phyloP scores from a whole-genome alignment of 768 basidiomycete genomes.

The Phaeotremella skinneri region DNA sequence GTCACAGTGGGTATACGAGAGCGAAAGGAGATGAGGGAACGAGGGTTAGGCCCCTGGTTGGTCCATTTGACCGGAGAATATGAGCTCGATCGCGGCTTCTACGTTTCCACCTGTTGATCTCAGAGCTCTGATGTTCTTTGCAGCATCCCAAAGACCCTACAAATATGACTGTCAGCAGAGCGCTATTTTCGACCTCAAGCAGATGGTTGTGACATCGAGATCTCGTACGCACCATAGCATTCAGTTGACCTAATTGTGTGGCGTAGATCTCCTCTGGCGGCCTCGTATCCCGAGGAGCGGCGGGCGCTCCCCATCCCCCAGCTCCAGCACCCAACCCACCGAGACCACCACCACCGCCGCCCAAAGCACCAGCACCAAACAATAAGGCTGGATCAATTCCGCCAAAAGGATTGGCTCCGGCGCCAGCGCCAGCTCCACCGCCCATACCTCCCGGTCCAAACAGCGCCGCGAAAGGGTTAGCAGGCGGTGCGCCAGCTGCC shows the following conservation, averaged over 20 bases:
- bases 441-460: constrained; percentile 17
- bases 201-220: too few species aligned
- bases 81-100: constrained; percentile 87
- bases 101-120: constrained; percentile 91
- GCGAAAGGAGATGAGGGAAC: not conserved
- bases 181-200: not conserved
- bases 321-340: constrained; percentile 32
- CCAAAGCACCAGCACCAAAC: constrained; percentile 21
- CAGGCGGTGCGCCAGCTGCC: constrained; percentile 6
- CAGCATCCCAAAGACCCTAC: constrained; percentile 68
- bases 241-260: constrained; percentile 63
- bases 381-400: constrained; percentile 27
- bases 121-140: constrained; percentile 84
- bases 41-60: constrained; percentile 1
- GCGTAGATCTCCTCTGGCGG: constrained; percentile 91
- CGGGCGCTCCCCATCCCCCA: constrained; percentile 47
- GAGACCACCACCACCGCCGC: constrained; percentile 25
- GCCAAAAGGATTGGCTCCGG: constrained; percentile 30
- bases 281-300: constrained; percentile 64
- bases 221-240: constrained; percentile 68
- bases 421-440: constrained; percentile 23
- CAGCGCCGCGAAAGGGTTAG: constrained; percentile 27
- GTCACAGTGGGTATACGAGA: not conserved
- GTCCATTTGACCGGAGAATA: constrained; percentile 63
- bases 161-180: constrained; percentile 7